These are phyloP conservation scores for Saksenaea oblongispora DNA, from an alignment of 371 early-diverging fungal species.

Conservation along the genomic window DNA sequence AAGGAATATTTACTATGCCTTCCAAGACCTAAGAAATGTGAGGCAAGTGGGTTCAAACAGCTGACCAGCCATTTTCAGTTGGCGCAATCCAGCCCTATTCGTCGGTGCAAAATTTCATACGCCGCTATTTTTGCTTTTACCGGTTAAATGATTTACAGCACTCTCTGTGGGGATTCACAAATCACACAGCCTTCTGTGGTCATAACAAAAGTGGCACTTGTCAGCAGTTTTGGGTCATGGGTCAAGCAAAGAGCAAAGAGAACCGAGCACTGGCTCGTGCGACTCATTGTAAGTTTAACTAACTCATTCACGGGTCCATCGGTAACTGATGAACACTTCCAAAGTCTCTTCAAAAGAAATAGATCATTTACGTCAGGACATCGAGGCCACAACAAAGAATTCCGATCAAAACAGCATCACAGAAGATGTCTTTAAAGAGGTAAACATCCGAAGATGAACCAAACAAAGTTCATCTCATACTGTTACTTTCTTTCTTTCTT, in stretches of 20 bases:
- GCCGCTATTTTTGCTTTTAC: neutral
- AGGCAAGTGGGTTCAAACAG: too few species aligned
- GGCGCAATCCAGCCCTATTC: too few species aligned
- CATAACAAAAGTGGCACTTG: neutral
- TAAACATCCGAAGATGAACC: conserved; percentile 26
- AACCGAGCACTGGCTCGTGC: conserved; percentile 51
- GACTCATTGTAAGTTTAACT: conserved; percentile 52
- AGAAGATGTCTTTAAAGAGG: conserved; percentile 76
- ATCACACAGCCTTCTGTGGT: neutral
- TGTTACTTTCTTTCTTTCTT: neutral
- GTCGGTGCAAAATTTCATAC: neutral
- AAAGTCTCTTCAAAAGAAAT: conserved; percentile 74
- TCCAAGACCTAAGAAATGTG: too few species aligned
- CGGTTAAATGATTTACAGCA: neutral
- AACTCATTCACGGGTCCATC: neutral
- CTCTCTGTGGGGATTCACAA: neutral
- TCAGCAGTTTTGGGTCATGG: conserved; percentile 38
- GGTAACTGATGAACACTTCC: neutral
- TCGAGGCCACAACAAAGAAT: conserved; percentile 54
- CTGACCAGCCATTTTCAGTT: too few species aligned
- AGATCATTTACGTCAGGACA: conserved; percentile 61
- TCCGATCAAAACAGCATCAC: conserved; percentile 56
- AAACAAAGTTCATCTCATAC: neutral
- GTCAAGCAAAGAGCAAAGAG: conserved; percentile 62
- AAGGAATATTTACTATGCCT: too few species aligned